Evolutionary conservation across 208 protist genomes (phyloP).

Genomic region (Endotrypanum monterogeii): DNA sequence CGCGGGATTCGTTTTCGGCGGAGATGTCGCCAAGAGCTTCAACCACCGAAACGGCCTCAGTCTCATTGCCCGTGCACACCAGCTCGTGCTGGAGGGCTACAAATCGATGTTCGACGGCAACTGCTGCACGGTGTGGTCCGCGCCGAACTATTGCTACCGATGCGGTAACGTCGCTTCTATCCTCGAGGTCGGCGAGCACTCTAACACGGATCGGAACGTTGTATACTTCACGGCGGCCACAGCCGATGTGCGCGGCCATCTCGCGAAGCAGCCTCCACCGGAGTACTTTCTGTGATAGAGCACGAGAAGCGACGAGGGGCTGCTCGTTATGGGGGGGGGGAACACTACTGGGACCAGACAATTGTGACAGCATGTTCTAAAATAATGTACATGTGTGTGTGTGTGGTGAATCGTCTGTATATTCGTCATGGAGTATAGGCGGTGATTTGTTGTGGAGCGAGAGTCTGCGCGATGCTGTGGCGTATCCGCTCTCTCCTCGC

Average conservation of each 20-base stretch:
- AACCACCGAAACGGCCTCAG: slow-evolving; percentile 85
- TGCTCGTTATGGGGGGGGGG: not conserved
- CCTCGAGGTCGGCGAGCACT: slow-evolving; percentile 89
- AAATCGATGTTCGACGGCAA: slow-evolving; percentile 93
- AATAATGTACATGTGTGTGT: not conserved
- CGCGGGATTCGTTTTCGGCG: slow-evolving; percentile 89
- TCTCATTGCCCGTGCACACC: slow-evolving; percentile 90
- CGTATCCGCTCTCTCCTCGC: not conserved
- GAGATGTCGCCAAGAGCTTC: slow-evolving; percentile 76
- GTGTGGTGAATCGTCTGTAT: not conserved
- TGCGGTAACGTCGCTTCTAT: slow-evolving; percentile 96
- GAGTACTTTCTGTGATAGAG: slow-evolving; percentile 84
- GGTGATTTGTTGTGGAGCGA: not conserved
- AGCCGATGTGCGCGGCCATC: slow-evolving; percentile 72
- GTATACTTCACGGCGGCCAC: slow-evolving; percentile 83
- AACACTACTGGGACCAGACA: not conserved
- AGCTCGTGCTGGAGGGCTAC: slow-evolving; percentile 94
- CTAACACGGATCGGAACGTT: slow-evolving; percentile 64
- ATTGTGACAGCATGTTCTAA: not conserved
- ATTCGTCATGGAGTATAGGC: not conserved
- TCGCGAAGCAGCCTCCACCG: slow-evolving; percentile 85
- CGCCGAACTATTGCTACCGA: slow-evolving; percentile 96
- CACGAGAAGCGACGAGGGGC: not conserved
- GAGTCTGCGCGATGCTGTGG: not conserved
- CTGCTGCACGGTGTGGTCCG: slow-evolving; percentile 96